Percentiles rank a stretch among this genome's conserved stretches.
These are phyloP conservation scores for Podila minutissima DNA, from an alignment of 192 early-diverging fungal genomes.

Conservation along the genomic window DNA sequence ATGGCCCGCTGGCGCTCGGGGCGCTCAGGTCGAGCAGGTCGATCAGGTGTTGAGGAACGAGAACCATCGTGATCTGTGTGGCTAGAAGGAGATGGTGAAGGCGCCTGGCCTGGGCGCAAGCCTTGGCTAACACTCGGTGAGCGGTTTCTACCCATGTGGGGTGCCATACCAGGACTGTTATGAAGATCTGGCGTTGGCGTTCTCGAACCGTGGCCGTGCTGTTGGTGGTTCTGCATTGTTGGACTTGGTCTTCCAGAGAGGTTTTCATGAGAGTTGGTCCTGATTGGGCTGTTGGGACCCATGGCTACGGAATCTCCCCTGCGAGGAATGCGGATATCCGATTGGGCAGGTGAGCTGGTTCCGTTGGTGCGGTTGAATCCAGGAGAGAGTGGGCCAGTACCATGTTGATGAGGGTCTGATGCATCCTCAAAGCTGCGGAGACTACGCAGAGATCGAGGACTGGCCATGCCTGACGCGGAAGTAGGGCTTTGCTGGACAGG, in stretches of 20 bases:
- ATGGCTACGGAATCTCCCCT: conserved; percentile 21
- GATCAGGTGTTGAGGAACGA: conserved; percentile 29
- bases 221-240: conserved; percentile 7
- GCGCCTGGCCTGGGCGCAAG: conserved; percentile 21
- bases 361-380: conserved; percentile 3
- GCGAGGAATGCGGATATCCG: conserved; percentile 29
- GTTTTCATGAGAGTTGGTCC: neutral
- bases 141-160: conserved; percentile 21
- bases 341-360: conserved; percentile 11
- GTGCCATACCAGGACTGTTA: neutral
- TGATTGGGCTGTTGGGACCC: conserved; percentile 25
- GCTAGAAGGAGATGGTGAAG: conserved; percentile 17
- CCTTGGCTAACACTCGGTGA: conserved; percentile 40
- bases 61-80: conserved; percentile 7
- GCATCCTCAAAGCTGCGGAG: conserved; percentile 30
- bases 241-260: conserved; percentile 19
- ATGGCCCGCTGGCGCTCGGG: conserved; percentile 37
- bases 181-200: conserved; percentile 34
- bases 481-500: conserved; percentile 20
- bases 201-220: conserved; percentile 7
- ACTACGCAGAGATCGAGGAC: conserved; percentile 24
- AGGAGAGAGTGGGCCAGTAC: conserved; percentile 17
- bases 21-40: conserved; percentile 33
- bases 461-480: conserved; percentile 6
- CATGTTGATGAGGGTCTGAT: neutral